Conservation (phyloP, 208 protist genomes). For the Leishmania turanica region DNA sequence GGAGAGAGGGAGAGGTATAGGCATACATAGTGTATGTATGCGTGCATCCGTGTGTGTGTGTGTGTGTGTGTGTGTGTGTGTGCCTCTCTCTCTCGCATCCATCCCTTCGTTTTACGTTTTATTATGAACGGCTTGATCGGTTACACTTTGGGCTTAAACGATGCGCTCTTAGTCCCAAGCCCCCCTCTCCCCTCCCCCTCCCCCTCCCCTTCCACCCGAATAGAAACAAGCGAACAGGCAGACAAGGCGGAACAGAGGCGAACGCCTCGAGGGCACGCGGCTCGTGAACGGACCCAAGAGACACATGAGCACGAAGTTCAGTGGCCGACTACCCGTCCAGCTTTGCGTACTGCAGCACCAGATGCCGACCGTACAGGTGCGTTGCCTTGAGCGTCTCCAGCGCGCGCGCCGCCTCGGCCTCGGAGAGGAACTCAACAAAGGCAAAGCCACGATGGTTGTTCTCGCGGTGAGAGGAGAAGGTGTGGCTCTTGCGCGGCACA, state of each 20-base stretch:
- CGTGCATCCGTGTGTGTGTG: background rate
- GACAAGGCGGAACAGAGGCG: background rate
- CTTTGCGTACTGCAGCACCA: constrained; percentile 97
- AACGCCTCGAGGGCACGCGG: background rate
- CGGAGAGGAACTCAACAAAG: constrained; percentile 98
- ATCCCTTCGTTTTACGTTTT: background rate
- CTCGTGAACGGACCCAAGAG: background rate
- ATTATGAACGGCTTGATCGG: background rate
- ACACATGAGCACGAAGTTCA: background rate
- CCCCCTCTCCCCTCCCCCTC: background rate
- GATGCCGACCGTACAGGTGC: constrained; percentile 98
- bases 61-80: background rate
- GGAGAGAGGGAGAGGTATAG: background rate
- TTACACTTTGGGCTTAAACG: background rate
- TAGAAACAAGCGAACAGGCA: background rate
- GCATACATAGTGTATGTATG: background rate
- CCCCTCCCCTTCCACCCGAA: background rate
- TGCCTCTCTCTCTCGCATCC: background rate
- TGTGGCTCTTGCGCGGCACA: constrained; percentile 95
- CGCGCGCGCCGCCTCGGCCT: constrained; percentile 95
- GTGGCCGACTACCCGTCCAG: constrained; percentile 59
- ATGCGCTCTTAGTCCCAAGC: background rate
- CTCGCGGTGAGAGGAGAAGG: constrained; percentile 77
- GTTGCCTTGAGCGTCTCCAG: constrained; percentile 91
- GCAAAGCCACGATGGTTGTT: constrained; percentile 97